These are phyloP conservation scores for Torrubiella hemipterigena DNA, from an alignment of 2,329 filamentous ascomycete genomes.

Conservation along the genomic window DNA sequence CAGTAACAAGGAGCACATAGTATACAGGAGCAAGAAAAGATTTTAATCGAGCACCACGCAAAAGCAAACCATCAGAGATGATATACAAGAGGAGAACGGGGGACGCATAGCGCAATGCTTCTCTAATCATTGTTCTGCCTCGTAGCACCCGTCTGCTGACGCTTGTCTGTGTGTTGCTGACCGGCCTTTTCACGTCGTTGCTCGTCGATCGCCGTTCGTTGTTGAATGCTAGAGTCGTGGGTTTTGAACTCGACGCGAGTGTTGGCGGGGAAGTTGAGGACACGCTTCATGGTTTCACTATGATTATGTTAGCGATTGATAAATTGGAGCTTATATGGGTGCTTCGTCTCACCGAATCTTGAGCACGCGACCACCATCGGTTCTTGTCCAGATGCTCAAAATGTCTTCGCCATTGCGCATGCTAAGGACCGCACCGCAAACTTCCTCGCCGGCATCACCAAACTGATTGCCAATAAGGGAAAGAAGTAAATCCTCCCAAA, in stretches of 20 bases:
- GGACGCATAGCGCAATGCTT: too few relatives aligned
- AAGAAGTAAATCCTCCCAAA: conserved; percentile 90
- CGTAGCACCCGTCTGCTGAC: conserved; percentile 15
- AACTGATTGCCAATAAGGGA: conserved; percentile 93
- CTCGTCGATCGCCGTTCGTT: conserved; percentile 82
- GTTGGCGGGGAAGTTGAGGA: conserved; percentile 74
- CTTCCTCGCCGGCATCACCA: conserved; percentile 79
- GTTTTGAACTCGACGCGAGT: conserved; percentile 92
- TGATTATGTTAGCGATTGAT: conserved; percentile 10
- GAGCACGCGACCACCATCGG: conserved; percentile 83
- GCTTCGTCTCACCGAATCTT: conserved; percentile 68
- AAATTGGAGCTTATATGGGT: neutral
- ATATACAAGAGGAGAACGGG: too few relatives aligned
- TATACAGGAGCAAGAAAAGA: conserved; percentile 5
- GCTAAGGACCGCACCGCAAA: conserved; percentile 89
- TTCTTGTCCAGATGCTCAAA: conserved; percentile 93
- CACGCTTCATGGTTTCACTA: conserved; percentile 87
- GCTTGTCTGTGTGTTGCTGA: conserved; percentile 32
- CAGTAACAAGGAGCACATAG: too few relatives aligned
- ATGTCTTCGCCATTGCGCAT: conserved; percentile 94
- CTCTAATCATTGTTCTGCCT: conserved; percentile 21
- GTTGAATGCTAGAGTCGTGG: conserved; percentile 90
- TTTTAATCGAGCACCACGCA: neutral
- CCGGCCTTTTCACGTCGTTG: conserved; percentile 72
- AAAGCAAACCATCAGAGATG: too few relatives aligned